Base-by-base conservation (phyloP, 306 rosid genomes). In the Cyclanthera cordifolia region DNA sequence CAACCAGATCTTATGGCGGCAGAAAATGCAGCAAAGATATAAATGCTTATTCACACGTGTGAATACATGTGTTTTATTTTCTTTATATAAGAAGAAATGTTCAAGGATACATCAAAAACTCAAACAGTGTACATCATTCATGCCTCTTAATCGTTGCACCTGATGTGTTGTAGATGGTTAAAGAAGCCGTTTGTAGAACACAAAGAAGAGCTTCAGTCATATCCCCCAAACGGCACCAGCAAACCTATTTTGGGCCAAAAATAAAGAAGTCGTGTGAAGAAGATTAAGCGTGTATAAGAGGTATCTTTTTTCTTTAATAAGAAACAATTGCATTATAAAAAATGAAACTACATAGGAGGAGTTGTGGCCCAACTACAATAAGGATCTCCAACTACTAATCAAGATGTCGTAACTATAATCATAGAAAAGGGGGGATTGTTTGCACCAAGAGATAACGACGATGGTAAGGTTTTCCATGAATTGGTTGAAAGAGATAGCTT, bases 201-300 rank as follows among this genome's bases (percentile, higher is more conserved):
- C 98, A 92, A n/a, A 92, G 85, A 82, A 84, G 87, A 76, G 98
- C 88, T 74, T 89, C 87, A 43, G 87, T 71, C 75, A 78, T 75
- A 83, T 82, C 86, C 74, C 90, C 86, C 75, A 89, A 51, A 49
- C 81, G 89, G 77, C 93, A 89, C 98, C 98, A 92, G 79, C 95
- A 86, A 34, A 77, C 96, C 98, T 92, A 83, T 79, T 71, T 58
- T 57, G 68, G 2, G 30, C 50, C 12, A 61, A 61, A 34, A 61
- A 6, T 9, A 60, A 8, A 34, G 34, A 32, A 59, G 48, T 19
- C n/a, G n/a, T 39, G 47, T 61, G 50, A 61, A 61, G 28, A 39
- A 61, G 39, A 61, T 61, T 37, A 61, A 61, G 27, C 50, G 19
- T 13, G 10, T 20, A 37, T 11, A 39, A 34, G 25, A 58, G 8